Conservation (phyloP, 352 stramenopile species). For the Pythium sukuiense region DNA sequence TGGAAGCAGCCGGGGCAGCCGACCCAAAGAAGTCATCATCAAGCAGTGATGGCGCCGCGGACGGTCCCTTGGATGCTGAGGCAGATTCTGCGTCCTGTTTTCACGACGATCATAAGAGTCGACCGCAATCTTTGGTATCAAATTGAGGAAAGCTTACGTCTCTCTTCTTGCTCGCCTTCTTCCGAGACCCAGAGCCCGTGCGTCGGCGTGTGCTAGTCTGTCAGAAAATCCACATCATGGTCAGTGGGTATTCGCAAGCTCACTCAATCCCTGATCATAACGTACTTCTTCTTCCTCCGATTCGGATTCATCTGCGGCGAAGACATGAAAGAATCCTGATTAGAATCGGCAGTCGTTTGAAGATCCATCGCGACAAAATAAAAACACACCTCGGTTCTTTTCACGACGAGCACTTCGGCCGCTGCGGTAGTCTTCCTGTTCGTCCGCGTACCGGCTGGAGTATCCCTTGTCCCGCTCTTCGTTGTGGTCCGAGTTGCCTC, state of each 20-base stretch:
- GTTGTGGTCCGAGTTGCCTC: slow-evolving; percentile 44
- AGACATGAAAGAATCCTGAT: neutral
- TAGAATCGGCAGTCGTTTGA: neutral
- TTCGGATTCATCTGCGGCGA: slow-evolving; percentile 52
- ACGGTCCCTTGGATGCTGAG: slow-evolving; percentile 53
- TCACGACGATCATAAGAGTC: slow-evolving; percentile 1
- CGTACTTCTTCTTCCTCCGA: slow-evolving; percentile 70
- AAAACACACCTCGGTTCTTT: slow-evolving; percentile 35
- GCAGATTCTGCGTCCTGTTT: slow-evolving; percentile 37
- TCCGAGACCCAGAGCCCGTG: slow-evolving; percentile 45
- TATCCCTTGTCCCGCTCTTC: slow-evolving; percentile 68
- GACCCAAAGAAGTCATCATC: slow-evolving; percentile 78
- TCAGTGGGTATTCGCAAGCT: slow-evolving; percentile 11
- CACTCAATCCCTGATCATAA: neutral
- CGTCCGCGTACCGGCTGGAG: slow-evolving; percentile 72
- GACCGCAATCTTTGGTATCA: neutral
- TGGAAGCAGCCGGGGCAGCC: slow-evolving; percentile 33
- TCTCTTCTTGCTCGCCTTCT: slow-evolving; percentile 77
- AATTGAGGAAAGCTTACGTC: slow-evolving; percentile 38
- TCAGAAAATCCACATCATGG: neutral
- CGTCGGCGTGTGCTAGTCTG: slow-evolving; percentile 42
- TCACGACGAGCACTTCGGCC: slow-evolving; percentile 39
- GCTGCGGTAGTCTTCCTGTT: slow-evolving; percentile 48
- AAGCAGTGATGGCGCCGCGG: slow-evolving; percentile 63
- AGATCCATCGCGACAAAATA: neutral